phyloP scores from a whole-genome alignment of 768 basidiomycete species.

The Kwoniella europaea region DNA sequence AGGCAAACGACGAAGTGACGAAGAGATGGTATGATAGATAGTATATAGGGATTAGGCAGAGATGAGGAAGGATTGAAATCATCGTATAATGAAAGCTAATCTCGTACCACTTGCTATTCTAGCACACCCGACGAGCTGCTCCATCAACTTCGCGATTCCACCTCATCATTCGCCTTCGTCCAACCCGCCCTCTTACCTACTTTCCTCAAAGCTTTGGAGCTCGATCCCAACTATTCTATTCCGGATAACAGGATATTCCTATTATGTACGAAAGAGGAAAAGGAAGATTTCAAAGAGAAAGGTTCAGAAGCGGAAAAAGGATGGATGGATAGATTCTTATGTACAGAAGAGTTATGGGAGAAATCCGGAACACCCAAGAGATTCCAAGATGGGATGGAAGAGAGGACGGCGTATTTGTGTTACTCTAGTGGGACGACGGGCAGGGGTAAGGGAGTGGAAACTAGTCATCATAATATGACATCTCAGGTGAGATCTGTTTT shows the following conservation, averaged over 20 bases:
- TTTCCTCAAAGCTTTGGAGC: slow-evolving; percentile 67
- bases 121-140: slow-evolving; percentile 73
- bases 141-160: slow-evolving; percentile 73
- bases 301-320: slow-evolving; percentile 37
- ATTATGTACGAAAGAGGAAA: slow-evolving; percentile 56
- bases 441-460: slow-evolving; percentile 57
- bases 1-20: background rate
- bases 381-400: slow-evolving; percentile 34
- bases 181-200: slow-evolving; percentile 68
- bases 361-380: slow-evolving; percentile 15
- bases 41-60: too few species aligned
- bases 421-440: slow-evolving; percentile 58
- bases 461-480: slow-evolving; percentile 66
- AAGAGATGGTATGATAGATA: background rate
- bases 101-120: slow-evolving; percentile 16
- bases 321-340: slow-evolving; percentile 33
- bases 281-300: background rate
- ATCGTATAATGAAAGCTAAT: background rate
- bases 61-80: too few species aligned
- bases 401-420: slow-evolving; percentile 54
- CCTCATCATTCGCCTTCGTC: slow-evolving; percentile 69
- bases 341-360: slow-evolving; percentile 37
- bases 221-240: slow-evolving; percentile 57
- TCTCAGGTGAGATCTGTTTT: slow-evolving; percentile 57
- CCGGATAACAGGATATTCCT: slow-evolving; percentile 65